Conservation (phyloP, 1,139 yeast species). For the Geotrichum phurueaensis region DNA sequence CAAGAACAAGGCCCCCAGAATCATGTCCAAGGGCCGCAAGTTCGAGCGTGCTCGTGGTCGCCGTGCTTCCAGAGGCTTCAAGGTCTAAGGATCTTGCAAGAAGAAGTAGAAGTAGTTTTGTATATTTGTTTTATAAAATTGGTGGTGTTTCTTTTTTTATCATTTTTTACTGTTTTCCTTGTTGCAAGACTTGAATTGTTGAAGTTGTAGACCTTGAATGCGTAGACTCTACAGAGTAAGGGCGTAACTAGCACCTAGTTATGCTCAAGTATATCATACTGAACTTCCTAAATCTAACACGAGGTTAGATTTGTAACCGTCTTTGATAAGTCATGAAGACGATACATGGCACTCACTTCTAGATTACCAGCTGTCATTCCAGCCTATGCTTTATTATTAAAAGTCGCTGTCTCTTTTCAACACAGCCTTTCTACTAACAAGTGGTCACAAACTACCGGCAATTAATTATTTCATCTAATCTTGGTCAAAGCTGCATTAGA, state of each 20-base stretch:
- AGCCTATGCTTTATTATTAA: not conserved
- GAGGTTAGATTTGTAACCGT: not conserved
- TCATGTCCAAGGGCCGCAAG: constrained; percentile 95
- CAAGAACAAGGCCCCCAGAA: constrained; percentile 99
- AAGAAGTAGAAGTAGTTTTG: not conserved
- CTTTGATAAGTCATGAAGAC: not conserved
- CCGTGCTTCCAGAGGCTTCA: constrained; percentile 99
- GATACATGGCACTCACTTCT: not conserved
- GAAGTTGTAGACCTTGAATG: not conserved
- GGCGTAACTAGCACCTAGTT: not conserved
- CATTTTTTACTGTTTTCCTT: not conserved
- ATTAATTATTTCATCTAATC: too few relatives aligned
- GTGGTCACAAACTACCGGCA: not conserved
- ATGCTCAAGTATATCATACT: not conserved
- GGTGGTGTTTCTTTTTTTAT: not conserved
- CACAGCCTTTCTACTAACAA: not conserved
- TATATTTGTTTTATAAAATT: not conserved
- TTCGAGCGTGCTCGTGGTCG: constrained; percentile 99
- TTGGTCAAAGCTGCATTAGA: too few relatives aligned
- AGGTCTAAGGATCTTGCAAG: constrained; percentile 62
- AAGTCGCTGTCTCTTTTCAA: too few relatives aligned
- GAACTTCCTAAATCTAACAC: not conserved
- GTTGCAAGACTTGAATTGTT: not conserved
- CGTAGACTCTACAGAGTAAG: not conserved
- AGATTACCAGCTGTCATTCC: not conserved